phyloP scores from a whole-genome alignment of 805 yeast genomes.

The Wickerhamiella allomyrinae region DNA sequence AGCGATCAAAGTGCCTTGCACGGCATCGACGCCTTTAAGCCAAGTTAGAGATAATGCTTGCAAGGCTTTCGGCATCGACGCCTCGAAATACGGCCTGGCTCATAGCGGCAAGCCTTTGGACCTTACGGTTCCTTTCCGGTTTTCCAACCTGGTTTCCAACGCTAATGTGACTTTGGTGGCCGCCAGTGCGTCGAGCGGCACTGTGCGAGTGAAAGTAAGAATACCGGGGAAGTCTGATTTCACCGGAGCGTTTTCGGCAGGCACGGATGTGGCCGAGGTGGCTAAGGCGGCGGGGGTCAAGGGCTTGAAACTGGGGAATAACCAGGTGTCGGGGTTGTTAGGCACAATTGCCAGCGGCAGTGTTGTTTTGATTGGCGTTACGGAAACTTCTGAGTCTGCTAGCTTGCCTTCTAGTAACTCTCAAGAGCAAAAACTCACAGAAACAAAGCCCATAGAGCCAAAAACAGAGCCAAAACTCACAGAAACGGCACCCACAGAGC shows the following conservation, averaged over 20 bases:
- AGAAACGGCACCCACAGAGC: not conserved
- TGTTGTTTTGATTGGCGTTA: not conserved
- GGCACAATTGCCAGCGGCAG: not conserved
- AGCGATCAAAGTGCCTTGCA: constrained; percentile 11
- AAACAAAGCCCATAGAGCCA: not conserved
- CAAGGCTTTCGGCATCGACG: constrained; percentile 4
- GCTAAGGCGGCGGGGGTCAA: constrained; percentile 6
- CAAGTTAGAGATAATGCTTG: constrained; percentile 15
- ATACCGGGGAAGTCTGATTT: constrained; percentile 9
- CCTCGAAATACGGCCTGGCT: constrained; percentile 9
- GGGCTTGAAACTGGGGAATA: not conserved
- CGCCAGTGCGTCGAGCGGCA: not conserved
- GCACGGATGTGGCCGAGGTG: constrained; percentile 4
- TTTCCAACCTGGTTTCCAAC: constrained; percentile 14
- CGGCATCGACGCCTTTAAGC: constrained; percentile 12
- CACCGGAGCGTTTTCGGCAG: constrained; percentile 10
- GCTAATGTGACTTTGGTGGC: constrained; percentile 12
- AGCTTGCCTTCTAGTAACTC: no score
- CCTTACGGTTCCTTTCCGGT: constrained; percentile 14
- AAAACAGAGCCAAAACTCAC: not conserved
- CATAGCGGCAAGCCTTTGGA: constrained; percentile 13
- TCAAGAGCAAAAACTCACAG: not conserved
- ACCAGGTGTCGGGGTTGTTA: not conserved
- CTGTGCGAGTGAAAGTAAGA: constrained; percentile 13
- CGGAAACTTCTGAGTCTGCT: not conserved